These are phyloP conservation scores for Candida xiaguanensis DNA, from an alignment of 805 yeast species.

Conservation along the genomic window DNA sequence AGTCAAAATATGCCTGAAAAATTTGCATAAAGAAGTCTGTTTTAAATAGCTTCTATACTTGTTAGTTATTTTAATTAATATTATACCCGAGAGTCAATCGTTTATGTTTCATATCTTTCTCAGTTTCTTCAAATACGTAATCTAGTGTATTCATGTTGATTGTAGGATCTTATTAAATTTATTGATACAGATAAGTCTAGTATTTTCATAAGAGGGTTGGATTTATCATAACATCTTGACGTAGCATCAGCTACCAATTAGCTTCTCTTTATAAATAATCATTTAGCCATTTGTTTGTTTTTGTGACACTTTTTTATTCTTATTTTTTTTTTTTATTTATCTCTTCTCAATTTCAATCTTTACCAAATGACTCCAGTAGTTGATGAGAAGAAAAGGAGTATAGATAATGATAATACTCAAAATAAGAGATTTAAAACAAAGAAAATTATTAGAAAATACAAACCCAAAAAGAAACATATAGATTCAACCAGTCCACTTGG, in stretches of 20 bases:
- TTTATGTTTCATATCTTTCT: too few species aligned
- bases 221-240: too few species aligned
- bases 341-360: background rate
- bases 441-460: constrained; percentile 34
- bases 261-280: too few species aligned
- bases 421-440: background rate
- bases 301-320: background rate
- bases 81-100: too few species aligned
- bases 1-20: constrained; percentile 26
- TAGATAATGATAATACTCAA: background rate
- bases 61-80: background rate
- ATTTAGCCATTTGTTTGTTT: background rate
- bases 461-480: constrained; percentile 47
- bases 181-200: too few species aligned
- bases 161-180: too few species aligned
- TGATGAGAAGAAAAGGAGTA: constrained; percentile 6
- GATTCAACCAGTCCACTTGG: constrained; percentile 84
- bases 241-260: too few species aligned
- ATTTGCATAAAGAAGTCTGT: constrained; percentile 8
- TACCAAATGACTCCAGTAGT: constrained; percentile 5
- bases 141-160: too few species aligned
- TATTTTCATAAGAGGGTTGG: too few species aligned
- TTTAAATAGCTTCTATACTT: background rate
- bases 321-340: background rate
- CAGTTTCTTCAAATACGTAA: too few species aligned